A percentile compares a stretch with the other conserved stretches of the same genome.
These are phyloP conservation scores for Stereum hirsutum DNA, from an alignment of 1,284 basidiomycete species.

Conservation along the genomic window DNA sequence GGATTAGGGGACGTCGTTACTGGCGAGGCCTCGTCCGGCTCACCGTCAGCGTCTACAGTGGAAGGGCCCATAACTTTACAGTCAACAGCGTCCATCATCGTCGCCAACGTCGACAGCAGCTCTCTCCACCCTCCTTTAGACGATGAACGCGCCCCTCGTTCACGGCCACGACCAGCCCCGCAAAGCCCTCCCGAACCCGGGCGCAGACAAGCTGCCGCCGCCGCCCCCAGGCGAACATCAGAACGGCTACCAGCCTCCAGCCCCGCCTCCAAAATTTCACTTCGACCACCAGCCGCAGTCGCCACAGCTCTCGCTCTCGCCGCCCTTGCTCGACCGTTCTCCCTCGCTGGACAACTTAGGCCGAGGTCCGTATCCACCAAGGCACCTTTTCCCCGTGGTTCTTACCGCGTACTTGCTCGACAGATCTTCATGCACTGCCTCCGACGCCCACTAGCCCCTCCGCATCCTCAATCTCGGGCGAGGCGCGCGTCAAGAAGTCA, in stretches of 20 bases:
- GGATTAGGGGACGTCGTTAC: neutral
- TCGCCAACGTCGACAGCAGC: neutral
- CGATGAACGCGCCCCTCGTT: constrained; percentile 16
- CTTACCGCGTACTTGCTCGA: neutral
- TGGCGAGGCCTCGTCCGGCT: neutral
- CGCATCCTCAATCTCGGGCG: constrained; percentile 19
- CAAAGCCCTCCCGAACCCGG: constrained; percentile 23
- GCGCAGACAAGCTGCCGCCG: constrained; percentile 26
- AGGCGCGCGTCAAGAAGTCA: constrained; percentile 45
- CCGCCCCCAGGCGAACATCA: constrained; percentile 20
- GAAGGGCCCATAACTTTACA: too few relatives aligned
- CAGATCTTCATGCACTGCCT: constrained; percentile 7
- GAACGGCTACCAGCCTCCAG: constrained; percentile 14
- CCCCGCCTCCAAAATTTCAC: constrained; percentile 26
- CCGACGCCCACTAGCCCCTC: constrained; percentile 16
- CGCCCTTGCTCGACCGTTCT: constrained; percentile 18
- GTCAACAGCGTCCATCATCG: too few relatives aligned
- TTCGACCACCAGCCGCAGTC: constrained; percentile 12
- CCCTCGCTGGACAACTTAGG: constrained; percentile 19
- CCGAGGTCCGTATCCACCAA: constrained; percentile 9
- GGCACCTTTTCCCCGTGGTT: neutral
- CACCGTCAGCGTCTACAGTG: too few relatives aligned
- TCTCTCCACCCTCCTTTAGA: neutral
- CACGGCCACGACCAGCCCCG: constrained; percentile 6
- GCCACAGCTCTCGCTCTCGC: constrained; percentile 13